Evolutionary conservation across 164 flowering plant species (phyloP).

Genomic region (Euptelea pleiosperma): DNA sequence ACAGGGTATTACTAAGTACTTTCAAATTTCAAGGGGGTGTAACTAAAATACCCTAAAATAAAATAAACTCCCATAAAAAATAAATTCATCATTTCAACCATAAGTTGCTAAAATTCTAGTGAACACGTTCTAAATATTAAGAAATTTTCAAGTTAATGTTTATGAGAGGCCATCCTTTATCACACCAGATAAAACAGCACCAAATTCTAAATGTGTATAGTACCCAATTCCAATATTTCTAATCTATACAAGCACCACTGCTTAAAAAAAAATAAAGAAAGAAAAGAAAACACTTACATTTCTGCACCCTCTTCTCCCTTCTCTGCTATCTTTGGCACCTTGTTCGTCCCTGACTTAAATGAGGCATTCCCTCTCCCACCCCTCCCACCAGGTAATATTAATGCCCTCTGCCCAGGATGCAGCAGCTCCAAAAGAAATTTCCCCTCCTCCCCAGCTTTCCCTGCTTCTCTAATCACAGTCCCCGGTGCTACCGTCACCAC

Average conservation of each 20-base stretch:
- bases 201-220: too few species aligned
- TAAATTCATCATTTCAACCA: too few species aligned
- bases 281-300: conserved; percentile 54
- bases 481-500: conserved; percentile 95
- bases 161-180: too few species aligned
- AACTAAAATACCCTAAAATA: too few species aligned
- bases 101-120: too few species aligned
- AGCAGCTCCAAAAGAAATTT: conserved; percentile 71
- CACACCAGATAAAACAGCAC: too few species aligned
- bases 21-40: too few species aligned
- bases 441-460: conserved; percentile 33
- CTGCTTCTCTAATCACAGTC: conserved; percentile 72
- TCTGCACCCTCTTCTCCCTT: conserved; percentile 92
- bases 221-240: too few species aligned
- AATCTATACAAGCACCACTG: not conserved
- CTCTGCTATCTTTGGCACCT: conserved; percentile 92
- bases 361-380: conserved; percentile 98
- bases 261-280: not conserved
- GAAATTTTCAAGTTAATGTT: too few species aligned
- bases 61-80: too few species aligned
- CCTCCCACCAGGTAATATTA: conserved; percentile 87
- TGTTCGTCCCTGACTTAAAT: conserved; percentile 78
- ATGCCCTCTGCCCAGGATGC: conserved; percentile 75
- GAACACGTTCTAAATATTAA: too few species aligned
- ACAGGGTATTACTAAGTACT: too few species aligned